A percentile compares a stretch with the other conserved stretches of the same genome.
Evolutionary conservation across 768 basidiomycete species (phyloP).

Genomic region (Galerina marginata): DNA sequence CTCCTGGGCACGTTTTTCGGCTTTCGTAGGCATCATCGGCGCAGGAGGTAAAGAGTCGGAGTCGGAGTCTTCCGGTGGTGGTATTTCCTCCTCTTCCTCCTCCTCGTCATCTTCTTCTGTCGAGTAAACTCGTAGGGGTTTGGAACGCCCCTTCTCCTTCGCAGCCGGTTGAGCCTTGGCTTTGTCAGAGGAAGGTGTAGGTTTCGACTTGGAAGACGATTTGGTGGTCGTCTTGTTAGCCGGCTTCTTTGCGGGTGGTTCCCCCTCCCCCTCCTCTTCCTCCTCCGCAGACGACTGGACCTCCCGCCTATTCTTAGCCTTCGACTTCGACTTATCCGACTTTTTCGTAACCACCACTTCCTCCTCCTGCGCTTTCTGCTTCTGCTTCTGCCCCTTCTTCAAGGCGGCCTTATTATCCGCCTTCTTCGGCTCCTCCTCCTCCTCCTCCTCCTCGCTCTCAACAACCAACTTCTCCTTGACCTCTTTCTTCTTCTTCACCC

Average conservation of each 20-base stretch:
- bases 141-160: constrained; percentile 4
- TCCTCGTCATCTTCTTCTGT: constrained; percentile 10
- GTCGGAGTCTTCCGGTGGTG: constrained; percentile 6
- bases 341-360: constrained; percentile 5
- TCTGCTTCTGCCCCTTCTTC: constrained; percentile 3
- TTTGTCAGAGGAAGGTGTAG: neutral
- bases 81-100: constrained; percentile 16
- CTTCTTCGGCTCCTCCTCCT: constrained; percentile 9
- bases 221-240: constrained; percentile 8
- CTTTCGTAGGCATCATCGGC: constrained; percentile 7
- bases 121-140: constrained; percentile 19
- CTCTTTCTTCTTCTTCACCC: constrained; percentile 26
- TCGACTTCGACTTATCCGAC: neutral
- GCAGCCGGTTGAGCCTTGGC: constrained; percentile 5
- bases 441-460: constrained; percentile 21
- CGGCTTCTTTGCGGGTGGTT: constrained; percentile 7
- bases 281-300: neutral
- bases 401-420: constrained; percentile 13
- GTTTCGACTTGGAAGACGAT: constrained; percentile 12
- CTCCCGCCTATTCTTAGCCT: constrained; percentile 14
- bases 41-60: constrained; percentile 12
- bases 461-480: constrained; percentile 12
- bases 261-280: constrained; percentile 24
- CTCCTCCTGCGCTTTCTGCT: constrained; percentile 18
- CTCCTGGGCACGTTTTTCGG: constrained; percentile 7